These are phyloP conservation scores for grape (Vitis vinifera) DNA, from an alignment of 164 flowering plant species.

Conservation along the genomic window ASM3070453v1 NC_081823.1:6588001-6588500, in stretches of 20 bases:
- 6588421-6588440: slow-evolving; percentile 81
- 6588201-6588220: too few relatives aligned
- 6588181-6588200: slow-evolving; percentile 25
- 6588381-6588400: slow-evolving; percentile 73
- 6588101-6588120: too few relatives aligned
- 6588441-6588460: slow-evolving; percentile 65
- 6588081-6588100: too few relatives aligned
- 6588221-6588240: too few relatives aligned
- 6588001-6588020: slow-evolving; percentile 72
- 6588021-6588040: slow-evolving; percentile 67
- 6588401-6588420: slow-evolving; percentile 78
- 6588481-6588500: slow-evolving; percentile 65
- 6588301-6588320: slow-evolving; percentile 66
- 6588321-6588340: slow-evolving; percentile 81
- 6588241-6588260: too few relatives aligned
- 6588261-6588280: too few relatives aligned
- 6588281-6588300: slow-evolving; percentile 46
- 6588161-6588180: slow-evolving; percentile 83
- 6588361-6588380: slow-evolving; percentile 63
- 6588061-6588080: not conserved
- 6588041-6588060: slow-evolving; percentile 29
- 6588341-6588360: slow-evolving; percentile 70
- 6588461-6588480: slow-evolving; percentile 45
- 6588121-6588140: slow-evolving; percentile 22
- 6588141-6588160: slow-evolving; percentile 67